Evolutionary conservation across 1,284 basidiomycete species (phyloP).

Genomic region (Pterula multifida): DNA sequence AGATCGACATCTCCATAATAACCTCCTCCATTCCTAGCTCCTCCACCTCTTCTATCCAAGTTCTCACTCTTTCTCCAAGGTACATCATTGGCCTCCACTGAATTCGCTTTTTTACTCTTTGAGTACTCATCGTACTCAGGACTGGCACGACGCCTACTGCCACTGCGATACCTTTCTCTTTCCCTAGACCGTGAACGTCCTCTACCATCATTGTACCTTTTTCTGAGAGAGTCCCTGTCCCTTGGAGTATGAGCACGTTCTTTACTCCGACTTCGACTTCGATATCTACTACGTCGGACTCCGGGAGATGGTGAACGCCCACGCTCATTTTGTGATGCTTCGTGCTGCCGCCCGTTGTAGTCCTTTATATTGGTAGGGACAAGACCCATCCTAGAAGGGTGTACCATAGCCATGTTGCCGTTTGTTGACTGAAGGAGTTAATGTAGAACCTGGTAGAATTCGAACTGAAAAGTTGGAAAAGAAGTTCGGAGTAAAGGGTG

Average conservation of each 20-base stretch:
- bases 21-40: conserved; percentile 17
- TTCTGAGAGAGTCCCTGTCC: conserved; percentile 6
- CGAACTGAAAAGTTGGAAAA: no score
- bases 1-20: conserved; percentile 21
- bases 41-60: conserved; percentile 25
- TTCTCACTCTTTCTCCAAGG: conserved; percentile 25
- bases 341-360: conserved; percentile 5
- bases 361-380: conserved; percentile 26
- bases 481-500: no score
- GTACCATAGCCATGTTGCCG: conserved; percentile 31
- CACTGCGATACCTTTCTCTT: conserved; percentile 9
- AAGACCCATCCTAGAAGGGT: conserved; percentile 35
- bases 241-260: background rate
- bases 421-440: background rate
- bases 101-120: conserved; percentile 6
- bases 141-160: conserved; percentile 10
- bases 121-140: conserved; percentile 22
- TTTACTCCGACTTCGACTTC: conserved; percentile 10
- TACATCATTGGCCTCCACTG: conserved; percentile 5
- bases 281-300: background rate
- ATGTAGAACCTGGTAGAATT: background rate
- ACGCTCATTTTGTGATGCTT: conserved; percentile 14
- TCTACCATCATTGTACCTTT: conserved; percentile 5
- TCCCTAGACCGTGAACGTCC: conserved; percentile 9
- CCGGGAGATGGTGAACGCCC: conserved; percentile 5